Evolutionary conservation across 2,329 filamentous ascomycete species (phyloP).

Genomic region (Helicocarpus griseus): DNA sequence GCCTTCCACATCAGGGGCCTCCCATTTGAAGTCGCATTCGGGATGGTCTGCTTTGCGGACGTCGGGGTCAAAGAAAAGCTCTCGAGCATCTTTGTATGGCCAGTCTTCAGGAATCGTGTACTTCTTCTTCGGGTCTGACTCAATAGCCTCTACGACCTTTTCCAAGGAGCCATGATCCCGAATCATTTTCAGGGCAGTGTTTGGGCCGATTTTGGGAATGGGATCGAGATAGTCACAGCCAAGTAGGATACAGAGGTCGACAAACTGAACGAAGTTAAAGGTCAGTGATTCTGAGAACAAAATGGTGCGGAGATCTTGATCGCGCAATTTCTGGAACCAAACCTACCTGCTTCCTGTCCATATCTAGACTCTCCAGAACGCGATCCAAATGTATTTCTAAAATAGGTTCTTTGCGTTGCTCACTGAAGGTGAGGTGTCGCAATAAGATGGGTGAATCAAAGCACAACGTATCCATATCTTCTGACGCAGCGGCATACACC

Average conservation of each 20-base stretch:
- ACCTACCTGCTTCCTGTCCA: slow-evolving; percentile 74
- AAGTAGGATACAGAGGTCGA: slow-evolving; percentile 93
- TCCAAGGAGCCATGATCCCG: slow-evolving; percentile 84
- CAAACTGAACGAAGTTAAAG: slow-evolving; percentile 53
- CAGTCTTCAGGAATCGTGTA: slow-evolving; percentile 89
- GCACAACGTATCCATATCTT: slow-evolving; percentile 98
- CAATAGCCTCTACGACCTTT: slow-evolving; percentile 70
- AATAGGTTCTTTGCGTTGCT: slow-evolving; percentile 95
- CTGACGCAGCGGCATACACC: slow-evolving; percentile 90
- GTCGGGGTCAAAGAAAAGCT: slow-evolving; percentile 85
- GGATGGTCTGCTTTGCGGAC: slow-evolving; percentile 74
- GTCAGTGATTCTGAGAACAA: slow-evolving; percentile 2
- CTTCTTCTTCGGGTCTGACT: slow-evolving; percentile 67
- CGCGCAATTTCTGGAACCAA: background rate
- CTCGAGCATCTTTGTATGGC: slow-evolving; percentile 85
- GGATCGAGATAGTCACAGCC: slow-evolving; percentile 97
- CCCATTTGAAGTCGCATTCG: slow-evolving; percentile 96
- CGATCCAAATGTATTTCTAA: slow-evolving; percentile 86
- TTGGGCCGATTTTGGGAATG: slow-evolving; percentile 86
- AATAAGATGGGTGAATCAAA: slow-evolving; percentile 88
- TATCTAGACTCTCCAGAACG: slow-evolving; percentile 74
- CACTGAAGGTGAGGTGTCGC: slow-evolving; percentile 89
- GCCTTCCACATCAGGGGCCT: slow-evolving; percentile 80
- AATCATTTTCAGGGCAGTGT: slow-evolving; percentile 86
- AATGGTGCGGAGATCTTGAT: background rate